These are phyloP conservation scores for Nannizziopsis arthrosporioides DNA, from an alignment of 2,329 filamentous ascomycete species.

Conservation along the genomic window DNA sequence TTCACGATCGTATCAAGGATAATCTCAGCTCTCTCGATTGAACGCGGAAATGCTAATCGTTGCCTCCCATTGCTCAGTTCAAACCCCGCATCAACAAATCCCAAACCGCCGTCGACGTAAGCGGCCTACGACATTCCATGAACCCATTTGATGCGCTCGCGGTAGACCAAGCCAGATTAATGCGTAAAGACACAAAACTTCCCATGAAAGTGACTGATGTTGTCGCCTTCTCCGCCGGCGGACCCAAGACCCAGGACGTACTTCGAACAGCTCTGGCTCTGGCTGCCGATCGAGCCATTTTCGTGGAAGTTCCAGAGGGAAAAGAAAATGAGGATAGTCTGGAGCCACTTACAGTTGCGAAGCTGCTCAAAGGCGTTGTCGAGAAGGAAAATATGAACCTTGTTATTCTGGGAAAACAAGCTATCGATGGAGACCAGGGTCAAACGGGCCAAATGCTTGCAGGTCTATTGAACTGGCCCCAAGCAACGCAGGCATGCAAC, in stretches of 20 bases:
- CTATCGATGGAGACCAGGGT: slow-evolving; percentile 87
- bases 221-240: slow-evolving; percentile 76
- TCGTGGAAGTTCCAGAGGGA: slow-evolving; percentile 67
- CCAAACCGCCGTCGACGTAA: slow-evolving; percentile 78
- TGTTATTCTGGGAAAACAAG: slow-evolving; percentile 92
- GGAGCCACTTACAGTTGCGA: slow-evolving; percentile 85
- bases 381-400: slow-evolving; percentile 79
- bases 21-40: not conserved
- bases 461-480: slow-evolving; percentile 78
- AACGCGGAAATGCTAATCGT: slow-evolving; percentile 1
- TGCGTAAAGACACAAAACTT: slow-evolving; percentile 70
- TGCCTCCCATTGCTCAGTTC: slow-evolving; percentile 37
- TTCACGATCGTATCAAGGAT: not conserved
- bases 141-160: slow-evolving; percentile 99
- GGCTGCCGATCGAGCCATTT: slow-evolving; percentile 85
- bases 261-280: slow-evolving; percentile 97
- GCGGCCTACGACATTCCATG: slow-evolving; percentile 92
- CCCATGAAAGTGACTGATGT: slow-evolving; percentile 77
- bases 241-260: slow-evolving; percentile 74
- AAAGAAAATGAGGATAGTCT: slow-evolving; percentile 52
- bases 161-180: slow-evolving; percentile 86
- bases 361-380: slow-evolving; percentile 69
- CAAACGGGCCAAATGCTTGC: slow-evolving; percentile 99
- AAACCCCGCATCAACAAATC: slow-evolving; percentile 60
- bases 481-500: slow-evolving; percentile 86